Conservation (phyloP, 2,329 filamentous ascomycete species). For the Xylaria sp. region DNA sequence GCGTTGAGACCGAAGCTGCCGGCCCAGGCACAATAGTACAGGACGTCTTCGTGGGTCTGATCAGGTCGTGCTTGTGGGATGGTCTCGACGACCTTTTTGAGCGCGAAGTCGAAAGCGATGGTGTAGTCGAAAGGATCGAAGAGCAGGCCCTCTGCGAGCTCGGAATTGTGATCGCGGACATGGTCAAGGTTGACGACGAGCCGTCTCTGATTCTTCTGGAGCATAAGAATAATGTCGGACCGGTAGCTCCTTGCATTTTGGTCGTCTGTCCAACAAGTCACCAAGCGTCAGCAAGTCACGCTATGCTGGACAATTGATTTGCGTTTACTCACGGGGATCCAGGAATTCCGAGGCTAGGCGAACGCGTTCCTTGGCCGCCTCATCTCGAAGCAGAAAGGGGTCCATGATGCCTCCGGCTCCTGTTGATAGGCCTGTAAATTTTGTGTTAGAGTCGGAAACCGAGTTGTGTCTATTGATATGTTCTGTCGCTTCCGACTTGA, state of each 20-base stretch:
- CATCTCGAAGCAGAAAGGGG: conserved; percentile 79
- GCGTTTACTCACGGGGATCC: conserved; percentile 77
- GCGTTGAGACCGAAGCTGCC: conserved; percentile 95
- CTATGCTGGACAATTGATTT: conserved; percentile 14
- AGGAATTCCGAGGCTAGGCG: conserved; percentile 91
- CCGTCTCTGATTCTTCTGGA: conserved; percentile 72
- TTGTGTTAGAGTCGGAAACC: background rate
- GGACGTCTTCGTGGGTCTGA: conserved; percentile 79
- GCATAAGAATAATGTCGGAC: conserved; percentile 84
- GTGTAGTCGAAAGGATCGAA: conserved; percentile 88
- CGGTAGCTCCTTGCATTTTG: conserved; percentile 77
- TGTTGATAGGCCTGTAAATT: conserved; percentile 1
- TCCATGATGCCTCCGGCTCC: conserved; percentile 67
- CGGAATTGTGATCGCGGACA: conserved; percentile 85
- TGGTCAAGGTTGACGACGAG: conserved; percentile 85
- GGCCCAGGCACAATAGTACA: conserved; percentile 97
- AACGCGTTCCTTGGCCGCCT: conserved; percentile 83
- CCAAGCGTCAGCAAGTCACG: conserved; percentile 1
- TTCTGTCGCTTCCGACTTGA: conserved; percentile 8
- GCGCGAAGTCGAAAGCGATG: conserved; percentile 86
- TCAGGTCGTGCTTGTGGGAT: conserved; percentile 78
- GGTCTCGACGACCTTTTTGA: conserved; percentile 87
- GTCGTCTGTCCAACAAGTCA: conserved; percentile 54
- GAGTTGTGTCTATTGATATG: background rate
- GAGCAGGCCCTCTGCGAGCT: conserved; percentile 82